Conservation (phyloP, 768 basidiomycete species). For the Russula earlei region DNA sequence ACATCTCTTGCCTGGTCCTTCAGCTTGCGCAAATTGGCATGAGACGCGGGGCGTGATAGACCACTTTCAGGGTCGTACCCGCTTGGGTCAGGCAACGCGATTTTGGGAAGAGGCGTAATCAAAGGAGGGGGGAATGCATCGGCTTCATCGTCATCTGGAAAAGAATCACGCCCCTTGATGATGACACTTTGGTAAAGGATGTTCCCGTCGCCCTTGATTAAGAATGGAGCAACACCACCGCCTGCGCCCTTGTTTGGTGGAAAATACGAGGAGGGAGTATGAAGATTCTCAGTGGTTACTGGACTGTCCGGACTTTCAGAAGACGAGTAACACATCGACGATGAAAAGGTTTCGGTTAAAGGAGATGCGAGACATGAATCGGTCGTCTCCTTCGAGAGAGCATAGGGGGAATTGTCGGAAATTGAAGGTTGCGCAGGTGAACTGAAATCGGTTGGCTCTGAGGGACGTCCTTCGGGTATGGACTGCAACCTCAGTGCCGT, state of each 20-base stretch:
- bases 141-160: constrained; percentile 2
- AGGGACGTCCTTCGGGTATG: not conserved
- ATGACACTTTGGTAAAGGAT: constrained; percentile 5
- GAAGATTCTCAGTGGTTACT: not conserved
- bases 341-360: constrained; percentile 10
- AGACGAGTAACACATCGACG: constrained; percentile 6
- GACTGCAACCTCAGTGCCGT: not conserved
- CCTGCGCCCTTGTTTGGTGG: not conserved
- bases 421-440: not conserved
- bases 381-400: not conserved
- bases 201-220: constrained; percentile 8
- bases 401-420: not conserved
- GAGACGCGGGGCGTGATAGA: not conserved
- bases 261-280: not conserved
- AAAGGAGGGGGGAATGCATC: not conserved
- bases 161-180: constrained; percentile 4
- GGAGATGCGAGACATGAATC: not conserved
- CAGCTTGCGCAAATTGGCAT: not conserved
- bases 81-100: not conserved
- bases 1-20: constrained; percentile 3
- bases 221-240: not conserved
- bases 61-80: not conserved
- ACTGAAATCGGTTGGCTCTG: not conserved
- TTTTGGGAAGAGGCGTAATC: not conserved
- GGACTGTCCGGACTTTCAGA: constrained; percentile 8